Evolutionary conservation across 805 yeast species (phyloP).

Genomic region (Lipomyces lipofer): DNA sequence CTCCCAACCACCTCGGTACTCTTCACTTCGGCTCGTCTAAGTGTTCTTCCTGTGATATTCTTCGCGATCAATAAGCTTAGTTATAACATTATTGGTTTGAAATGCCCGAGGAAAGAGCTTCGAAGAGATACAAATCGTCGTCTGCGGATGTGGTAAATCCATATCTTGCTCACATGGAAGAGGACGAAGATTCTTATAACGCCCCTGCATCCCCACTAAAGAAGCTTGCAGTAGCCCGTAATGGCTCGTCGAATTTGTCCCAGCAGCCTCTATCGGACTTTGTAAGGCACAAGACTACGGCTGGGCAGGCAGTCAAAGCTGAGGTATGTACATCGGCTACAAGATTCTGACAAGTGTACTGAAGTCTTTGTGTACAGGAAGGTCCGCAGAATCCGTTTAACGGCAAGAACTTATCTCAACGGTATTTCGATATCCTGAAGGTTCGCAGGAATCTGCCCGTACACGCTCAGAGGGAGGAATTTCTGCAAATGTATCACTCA

Average conservation of each 20-base stretch:
- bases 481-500: slow-evolving; percentile 75
- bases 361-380: slow-evolving; percentile 31
- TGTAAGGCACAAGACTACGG: slow-evolving; percentile 39
- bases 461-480: slow-evolving; percentile 88
- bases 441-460: slow-evolving; percentile 88
- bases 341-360: slow-evolving; percentile 39
- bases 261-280: slow-evolving; percentile 15
- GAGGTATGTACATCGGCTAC: slow-evolving; percentile 36
- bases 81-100: neutral
- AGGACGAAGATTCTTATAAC: slow-evolving; percentile 5
- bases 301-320: slow-evolving; percentile 39
- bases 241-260: neutral
- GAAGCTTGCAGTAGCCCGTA: neutral
- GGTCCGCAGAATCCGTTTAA: slow-evolving; percentile 76
- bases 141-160: slow-evolving; percentile 33
- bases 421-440: slow-evolving; percentile 75
- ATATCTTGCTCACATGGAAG: slow-evolving; percentile 38
- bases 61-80: too few relatives aligned
- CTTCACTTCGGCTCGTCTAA: too few relatives aligned
- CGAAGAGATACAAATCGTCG: slow-evolving; percentile 15
- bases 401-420: slow-evolving; percentile 58
- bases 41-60: too few relatives aligned
- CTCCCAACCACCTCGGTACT: too few relatives aligned
- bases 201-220: neutral
- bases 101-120: slow-evolving; percentile 20